Evolutionary conservation across 176 grass and related monocot genomes (phyloP), one percentile per base, ranked within the genome.

Genomic region (Aegilops speltoides): DNA sequence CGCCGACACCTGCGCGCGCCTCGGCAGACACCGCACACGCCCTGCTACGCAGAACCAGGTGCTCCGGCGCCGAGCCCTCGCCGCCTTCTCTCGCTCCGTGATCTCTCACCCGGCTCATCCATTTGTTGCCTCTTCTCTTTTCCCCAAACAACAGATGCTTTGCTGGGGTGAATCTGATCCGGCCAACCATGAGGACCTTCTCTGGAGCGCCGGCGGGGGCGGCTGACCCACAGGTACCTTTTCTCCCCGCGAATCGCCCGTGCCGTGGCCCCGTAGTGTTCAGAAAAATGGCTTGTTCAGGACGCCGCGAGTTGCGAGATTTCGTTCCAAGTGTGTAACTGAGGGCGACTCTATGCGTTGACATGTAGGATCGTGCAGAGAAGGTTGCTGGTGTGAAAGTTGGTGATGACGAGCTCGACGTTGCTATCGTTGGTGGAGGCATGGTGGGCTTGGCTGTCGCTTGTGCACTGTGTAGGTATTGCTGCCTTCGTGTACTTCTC

Each of bases 391-490:
- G 15, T 22, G 29, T 82, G 56, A 93, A 86, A 41, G 36, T 10
- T 32, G 54, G 56, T 14, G 52, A 76, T 16, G 83, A 90, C 12
- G 86, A 88, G 72, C 92, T 86, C 38, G 94, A 99, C 38, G 77
- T 99, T n/a, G 87, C 97, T 14, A 90, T 99, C 11, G 87, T 96
- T n/a, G 97, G 97, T 45, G 97, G 97, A 84, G 94, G 94, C 40
- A 96, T 99, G 97, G 94, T 99, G 33, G 97, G 97, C 20, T 84
- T 99, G 83, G 92, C 94, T 25, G 80, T 96, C 67, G 97, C 94
- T 67, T 94, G 92, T 81, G 94, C 97, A 90, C 63, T 99, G 52
- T 99, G 97, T 99, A 94, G 85, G 87, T 96, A 90, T 95, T 90
- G 73, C 59, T 94, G 38, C 86, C 64, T 54, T 72, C 17, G 1